Percentiles rank a stretch among this genome's conserved stretches.
Conservation (phyloP, 768 basidiomycete genomes). For the Calocera cornea region DNA sequence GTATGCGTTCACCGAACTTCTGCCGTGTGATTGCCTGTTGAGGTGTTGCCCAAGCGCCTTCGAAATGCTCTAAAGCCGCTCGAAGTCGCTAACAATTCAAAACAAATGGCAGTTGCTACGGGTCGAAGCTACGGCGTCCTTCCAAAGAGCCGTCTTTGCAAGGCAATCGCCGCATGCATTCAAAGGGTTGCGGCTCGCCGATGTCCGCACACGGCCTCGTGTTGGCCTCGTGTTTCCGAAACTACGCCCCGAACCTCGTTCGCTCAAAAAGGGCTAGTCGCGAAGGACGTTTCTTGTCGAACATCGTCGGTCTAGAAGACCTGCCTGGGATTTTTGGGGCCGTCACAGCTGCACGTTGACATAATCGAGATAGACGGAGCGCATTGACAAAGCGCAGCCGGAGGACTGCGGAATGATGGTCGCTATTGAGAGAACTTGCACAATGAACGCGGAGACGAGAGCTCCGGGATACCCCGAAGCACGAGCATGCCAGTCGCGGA, state of each 20-base stretch:
- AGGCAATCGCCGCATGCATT: background rate
- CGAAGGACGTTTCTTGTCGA: background rate
- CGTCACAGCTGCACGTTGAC: no score
- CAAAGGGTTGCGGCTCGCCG: background rate
- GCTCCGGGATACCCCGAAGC: no score
- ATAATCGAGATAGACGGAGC: no score
- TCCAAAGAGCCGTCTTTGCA: background rate
- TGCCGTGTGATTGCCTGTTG: background rate
- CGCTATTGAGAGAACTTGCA: no score
- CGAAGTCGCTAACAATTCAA: background rate
- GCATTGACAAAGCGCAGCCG: no score
- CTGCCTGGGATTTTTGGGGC: no score
- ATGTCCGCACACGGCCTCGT: background rate
- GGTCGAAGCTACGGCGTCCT: background rate
- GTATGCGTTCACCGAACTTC: background rate
- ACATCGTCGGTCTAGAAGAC: background rate
- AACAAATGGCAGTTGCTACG: background rate
- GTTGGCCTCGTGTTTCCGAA: background rate
- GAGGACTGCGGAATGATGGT: no score
- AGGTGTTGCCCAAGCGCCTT: background rate
- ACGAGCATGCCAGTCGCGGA: no score
- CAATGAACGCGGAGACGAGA: no score
- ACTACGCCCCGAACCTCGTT: background rate
- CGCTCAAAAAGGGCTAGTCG: background rate
- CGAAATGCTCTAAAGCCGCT: no score